A percentile compares a stretch with the other conserved stretches of the same genome.
Evolutionary conservation across 2,329 filamentous ascomycete species (phyloP).

Genomic region (Fusarium sp.): DNA sequence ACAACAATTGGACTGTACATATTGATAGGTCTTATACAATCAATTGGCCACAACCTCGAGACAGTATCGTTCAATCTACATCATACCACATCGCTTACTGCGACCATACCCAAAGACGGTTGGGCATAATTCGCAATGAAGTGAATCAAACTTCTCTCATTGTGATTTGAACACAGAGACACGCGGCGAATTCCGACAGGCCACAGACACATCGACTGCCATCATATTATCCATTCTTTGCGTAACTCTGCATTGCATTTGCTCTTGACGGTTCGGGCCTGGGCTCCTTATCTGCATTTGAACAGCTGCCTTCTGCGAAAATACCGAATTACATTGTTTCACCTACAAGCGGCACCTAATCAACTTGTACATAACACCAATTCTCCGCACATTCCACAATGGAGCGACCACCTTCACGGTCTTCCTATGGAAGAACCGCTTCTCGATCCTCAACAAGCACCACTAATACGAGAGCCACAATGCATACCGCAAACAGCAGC

Average conservation of each 20-base stretch:
- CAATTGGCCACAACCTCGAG: slow-evolving; percentile 15
- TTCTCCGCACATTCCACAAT: slow-evolving; percentile 36
- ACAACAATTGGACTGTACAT: background rate
- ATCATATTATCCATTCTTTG: slow-evolving; percentile 3
- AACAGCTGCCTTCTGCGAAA: background rate
- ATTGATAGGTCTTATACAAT: background rate
- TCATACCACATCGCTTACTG: slow-evolving; percentile 30
- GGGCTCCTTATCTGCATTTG: background rate
- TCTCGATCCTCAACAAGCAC: slow-evolving; percentile 62
- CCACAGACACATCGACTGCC: slow-evolving; percentile 5
- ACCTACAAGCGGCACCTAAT: slow-evolving; percentile 2
- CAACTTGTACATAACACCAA: background rate
- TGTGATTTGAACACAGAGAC: slow-evolving; percentile 24
- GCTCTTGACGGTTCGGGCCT: background rate
- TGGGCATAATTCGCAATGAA: slow-evolving; percentile 30
- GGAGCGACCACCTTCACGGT: slow-evolving; percentile 50
- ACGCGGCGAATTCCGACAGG: slow-evolving; percentile 30
- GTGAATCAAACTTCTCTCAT: slow-evolving; percentile 31
- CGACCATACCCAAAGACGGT: slow-evolving; percentile 17
- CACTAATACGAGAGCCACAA: slow-evolving; percentile 56
- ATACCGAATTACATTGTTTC: background rate
- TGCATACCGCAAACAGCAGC: slow-evolving; percentile 59
- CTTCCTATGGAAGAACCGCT: slow-evolving; percentile 56
- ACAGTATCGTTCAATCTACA: slow-evolving; percentile 23
- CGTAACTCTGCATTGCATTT: slow-evolving; percentile 4